Conservation (phyloP, 805 yeast species). For the Zygoascus flipseniorum region DNA sequence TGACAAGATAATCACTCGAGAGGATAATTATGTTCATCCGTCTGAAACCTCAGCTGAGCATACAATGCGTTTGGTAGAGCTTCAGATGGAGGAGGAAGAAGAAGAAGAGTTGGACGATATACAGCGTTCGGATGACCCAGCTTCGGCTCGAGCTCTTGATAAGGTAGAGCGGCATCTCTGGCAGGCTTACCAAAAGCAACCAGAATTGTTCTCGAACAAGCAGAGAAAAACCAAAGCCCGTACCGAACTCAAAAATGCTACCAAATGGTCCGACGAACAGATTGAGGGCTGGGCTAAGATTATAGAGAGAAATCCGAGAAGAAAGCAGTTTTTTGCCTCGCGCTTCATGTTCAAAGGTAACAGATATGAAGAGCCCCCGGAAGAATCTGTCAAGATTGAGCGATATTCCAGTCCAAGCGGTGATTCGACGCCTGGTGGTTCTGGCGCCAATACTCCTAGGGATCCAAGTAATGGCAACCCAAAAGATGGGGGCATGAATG, state of each 20-base stretch:
- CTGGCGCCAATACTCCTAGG: not conserved
- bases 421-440: not conserved
- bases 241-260: slow-evolving; percentile 39
- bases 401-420: not conserved
- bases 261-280: slow-evolving; percentile 80
- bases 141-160: slow-evolving; percentile 30
- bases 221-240: slow-evolving; percentile 47
- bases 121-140: slow-evolving; percentile 22
- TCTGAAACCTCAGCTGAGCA: slow-evolving; percentile 8
- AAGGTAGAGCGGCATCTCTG: slow-evolving; percentile 49
- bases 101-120: slow-evolving; percentile 48
- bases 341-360: slow-evolving; percentile 45
- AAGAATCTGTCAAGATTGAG: slow-evolving; percentile 4
- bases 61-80: slow-evolving; percentile 44
- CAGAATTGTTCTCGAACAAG: slow-evolving; percentile 38
- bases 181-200: slow-evolving; percentile 44
- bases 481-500: not conserved
- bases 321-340: slow-evolving; percentile 56
- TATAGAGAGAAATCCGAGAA: slow-evolving; percentile 55
- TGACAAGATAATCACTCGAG: not conserved
- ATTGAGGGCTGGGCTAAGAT: slow-evolving; percentile 89
- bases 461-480: not conserved
- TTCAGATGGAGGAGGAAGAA: slow-evolving; percentile 75
- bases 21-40: slow-evolving; percentile 16
- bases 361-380: slow-evolving; percentile 7